Percentiles rank a stretch among this genome's conserved stretches.
These are phyloP conservation scores for Pezicula carpinea DNA, from an alignment of 2,329 filamentous ascomycete genomes.

Conservation along the genomic window DNA sequence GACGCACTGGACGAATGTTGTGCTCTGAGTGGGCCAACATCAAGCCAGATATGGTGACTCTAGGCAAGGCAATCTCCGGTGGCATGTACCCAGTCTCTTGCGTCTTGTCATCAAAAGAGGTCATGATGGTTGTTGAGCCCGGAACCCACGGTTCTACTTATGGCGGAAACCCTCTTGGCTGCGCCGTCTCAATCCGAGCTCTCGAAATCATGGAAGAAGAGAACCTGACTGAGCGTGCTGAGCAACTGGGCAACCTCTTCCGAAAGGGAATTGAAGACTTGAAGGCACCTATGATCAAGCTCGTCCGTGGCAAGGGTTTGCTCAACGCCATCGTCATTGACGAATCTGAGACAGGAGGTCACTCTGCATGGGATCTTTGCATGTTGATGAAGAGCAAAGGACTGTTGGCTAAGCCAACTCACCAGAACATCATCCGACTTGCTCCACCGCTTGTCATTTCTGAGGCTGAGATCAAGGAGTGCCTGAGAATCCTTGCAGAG, in stretches of 20 bases:
- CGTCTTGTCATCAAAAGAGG: slow-evolving; percentile 79
- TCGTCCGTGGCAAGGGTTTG: slow-evolving; percentile 85
- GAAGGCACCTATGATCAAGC: slow-evolving; percentile 74
- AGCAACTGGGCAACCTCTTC: slow-evolving; percentile 78
- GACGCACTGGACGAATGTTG: slow-evolving; percentile 87
- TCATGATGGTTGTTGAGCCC: slow-evolving; percentile 94
- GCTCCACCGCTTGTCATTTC: slow-evolving; percentile 95
- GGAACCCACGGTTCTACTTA: slow-evolving; percentile 99
- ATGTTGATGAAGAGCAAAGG: slow-evolving; percentile 95
- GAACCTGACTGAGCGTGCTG: slow-evolving; percentile 76
- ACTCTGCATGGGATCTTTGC: slow-evolving; percentile 94
- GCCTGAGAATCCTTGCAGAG: slow-evolving; percentile 74
- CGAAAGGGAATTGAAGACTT: slow-evolving; percentile 72
- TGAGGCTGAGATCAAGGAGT: slow-evolving; percentile 75
- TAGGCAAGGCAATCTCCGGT: slow-evolving; percentile 96
- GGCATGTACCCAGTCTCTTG: slow-evolving; percentile 99
- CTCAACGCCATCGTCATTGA: slow-evolving; percentile 96
- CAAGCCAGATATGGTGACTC: slow-evolving; percentile 89
- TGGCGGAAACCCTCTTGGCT: slow-evolving; percentile 92
- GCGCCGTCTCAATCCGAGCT: slow-evolving; percentile 90
- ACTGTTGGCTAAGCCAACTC: slow-evolving; percentile 92
- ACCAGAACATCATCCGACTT: slow-evolving; percentile 96
- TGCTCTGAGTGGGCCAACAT: slow-evolving; percentile 93
- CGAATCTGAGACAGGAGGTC: slow-evolving; percentile 77
- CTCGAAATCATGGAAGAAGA: slow-evolving; percentile 93